phyloP scores from a whole-genome alignment of 192 early-diverging fungal species.

The Umbelopsis vinacea region DNA sequence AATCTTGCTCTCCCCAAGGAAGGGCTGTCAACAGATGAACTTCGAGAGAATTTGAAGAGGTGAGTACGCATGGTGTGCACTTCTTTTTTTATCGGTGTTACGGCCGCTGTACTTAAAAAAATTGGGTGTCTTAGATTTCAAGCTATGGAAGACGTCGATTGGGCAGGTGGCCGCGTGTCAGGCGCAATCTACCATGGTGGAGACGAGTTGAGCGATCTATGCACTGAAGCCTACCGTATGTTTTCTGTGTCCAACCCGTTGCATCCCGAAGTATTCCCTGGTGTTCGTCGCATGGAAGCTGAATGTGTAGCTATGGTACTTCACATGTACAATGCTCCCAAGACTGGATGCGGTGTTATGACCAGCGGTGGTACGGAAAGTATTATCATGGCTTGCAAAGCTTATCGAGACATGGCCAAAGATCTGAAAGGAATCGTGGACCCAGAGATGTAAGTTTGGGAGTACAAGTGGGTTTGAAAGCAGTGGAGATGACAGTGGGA shows the following conservation, averaged over 20 bases:
- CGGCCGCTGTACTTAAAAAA: slow-evolving; percentile 4
- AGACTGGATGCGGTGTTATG: slow-evolving; percentile 78
- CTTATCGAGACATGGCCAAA: slow-evolving; percentile 88
- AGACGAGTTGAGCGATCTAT: slow-evolving; percentile 72
- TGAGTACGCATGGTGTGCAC: slow-evolving; percentile 26
- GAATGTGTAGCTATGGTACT: slow-evolving; percentile 94
- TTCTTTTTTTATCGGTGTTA: slow-evolving; percentile 2
- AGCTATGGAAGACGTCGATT: slow-evolving; percentile 68
- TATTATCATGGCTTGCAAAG: slow-evolving; percentile 93
- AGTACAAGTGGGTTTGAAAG: too few species aligned
- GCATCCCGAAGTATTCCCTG: slow-evolving; percentile 95
- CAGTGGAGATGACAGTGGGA: too few species aligned
- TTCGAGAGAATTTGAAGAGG: slow-evolving; percentile 67
- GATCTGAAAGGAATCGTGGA: slow-evolving; percentile 77
- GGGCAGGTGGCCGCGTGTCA: slow-evolving; percentile 85
- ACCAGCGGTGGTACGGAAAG: slow-evolving; percentile 96
- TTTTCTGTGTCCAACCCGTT: slow-evolving; percentile 89
- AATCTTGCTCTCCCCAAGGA: slow-evolving; percentile 68
- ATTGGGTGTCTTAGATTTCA: slow-evolving; percentile 47
- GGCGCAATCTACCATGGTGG: slow-evolving; percentile 96
- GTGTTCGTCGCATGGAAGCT: slow-evolving; percentile 93
- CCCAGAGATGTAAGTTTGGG: slow-evolving; percentile 83
- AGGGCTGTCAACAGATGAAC: slow-evolving; percentile 64
- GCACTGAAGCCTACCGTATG: slow-evolving; percentile 80
- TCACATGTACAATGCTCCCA: slow-evolving; percentile 80